Evolutionary conservation across 164 flowering plant genomes (phyloP), one percentile per base, ranked within the genome.

Genomic region (Kalanchoe fedtschenkoi): DNA sequence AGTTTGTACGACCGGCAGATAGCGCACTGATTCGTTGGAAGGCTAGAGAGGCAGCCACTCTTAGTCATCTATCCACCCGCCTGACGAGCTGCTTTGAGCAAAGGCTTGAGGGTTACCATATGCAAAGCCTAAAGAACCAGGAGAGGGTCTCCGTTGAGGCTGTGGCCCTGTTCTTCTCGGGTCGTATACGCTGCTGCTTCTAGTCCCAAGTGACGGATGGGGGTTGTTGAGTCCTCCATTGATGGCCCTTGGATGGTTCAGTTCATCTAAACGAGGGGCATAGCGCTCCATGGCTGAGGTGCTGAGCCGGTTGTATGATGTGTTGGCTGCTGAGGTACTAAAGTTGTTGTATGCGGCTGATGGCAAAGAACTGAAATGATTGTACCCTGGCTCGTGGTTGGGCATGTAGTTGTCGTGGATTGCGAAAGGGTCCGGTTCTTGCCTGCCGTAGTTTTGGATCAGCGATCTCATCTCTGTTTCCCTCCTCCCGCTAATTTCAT

Each of bases 261-360:
- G 10, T 60, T 79, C 83, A 72, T 81, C 82, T 9, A 85, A 68
- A 2, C 71, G 77, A 11, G 87, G 81, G 13, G 79, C 78, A 65
- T 85, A 83, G 6, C 81, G 71, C 58, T 81, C 76, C 67, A 69
- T 77, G 1, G 78, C 66, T 8, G 87, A 66, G n/a, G 71, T 56
- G 62, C 21, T 69, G 71, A 34, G 68, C 65, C 75, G 38, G 15
- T 29, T 39, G 29, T 71, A 69, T n/a, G 77, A 60, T 26, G 76
- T 15, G 0, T 68, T 66, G 4, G 65, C 9, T 17, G 58, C 58
- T 8, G 69, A 22, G 42, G 69, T n/a, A 38, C 61, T 73, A 2
- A 60, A 39, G 37, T 57, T 65, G 9, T 76, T 69, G 46, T 67
- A 72, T 11, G 6, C 4, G 0, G 70, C 8, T 28, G 80, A 62